Evolutionary conservation across 345 rosid species (phyloP).

Genomic region (Hibiscus mutabilis): DNA sequence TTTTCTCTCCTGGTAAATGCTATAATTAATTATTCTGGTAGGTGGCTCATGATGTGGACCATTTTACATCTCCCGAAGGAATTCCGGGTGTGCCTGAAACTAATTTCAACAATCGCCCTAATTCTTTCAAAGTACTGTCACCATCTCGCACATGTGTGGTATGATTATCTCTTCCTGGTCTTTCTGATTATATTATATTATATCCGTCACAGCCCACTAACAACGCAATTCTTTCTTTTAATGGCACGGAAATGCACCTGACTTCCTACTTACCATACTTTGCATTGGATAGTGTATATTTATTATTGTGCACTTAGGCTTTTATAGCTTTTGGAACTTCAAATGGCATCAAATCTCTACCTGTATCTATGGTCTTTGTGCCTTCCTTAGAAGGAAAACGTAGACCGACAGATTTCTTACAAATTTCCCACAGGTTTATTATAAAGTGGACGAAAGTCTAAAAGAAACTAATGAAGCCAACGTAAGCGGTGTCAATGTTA

Average conservation of each 20-base stretch:
- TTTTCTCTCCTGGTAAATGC: conserved; percentile 1
- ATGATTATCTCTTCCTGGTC: conserved; percentile 11
- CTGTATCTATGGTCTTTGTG: background rate
- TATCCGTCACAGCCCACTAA: background rate
- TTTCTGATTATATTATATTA: background rate
- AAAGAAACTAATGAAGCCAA: conserved; percentile 13
- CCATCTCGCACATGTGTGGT: conserved; percentile 69
- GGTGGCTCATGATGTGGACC: conserved; percentile 63
- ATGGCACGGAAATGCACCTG: background rate
- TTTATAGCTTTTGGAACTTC: background rate
- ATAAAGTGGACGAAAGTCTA: conserved; percentile 39
- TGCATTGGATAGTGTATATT: background rate
- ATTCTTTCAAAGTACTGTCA: conserved; percentile 63
- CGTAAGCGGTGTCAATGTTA: conserved; percentile 7
- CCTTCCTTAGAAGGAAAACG: background rate
- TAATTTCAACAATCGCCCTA: conserved; percentile 72
- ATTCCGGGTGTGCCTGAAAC: conserved; percentile 73
- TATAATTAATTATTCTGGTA: conserved; percentile 25
- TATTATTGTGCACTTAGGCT: background rate
- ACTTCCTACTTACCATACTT: conserved; percentile 4
- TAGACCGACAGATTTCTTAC: background rate
- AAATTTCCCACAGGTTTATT: conserved; percentile 38
- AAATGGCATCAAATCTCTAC: background rate
- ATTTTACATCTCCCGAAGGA: conserved; percentile 73
- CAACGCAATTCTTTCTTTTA: background rate